Percentiles rank a stretch among this genome's conserved stretches.
Conservation (phyloP, 2,329 filamentous ascomycete species). For the Rhinocladiella mackenziei region DNA sequence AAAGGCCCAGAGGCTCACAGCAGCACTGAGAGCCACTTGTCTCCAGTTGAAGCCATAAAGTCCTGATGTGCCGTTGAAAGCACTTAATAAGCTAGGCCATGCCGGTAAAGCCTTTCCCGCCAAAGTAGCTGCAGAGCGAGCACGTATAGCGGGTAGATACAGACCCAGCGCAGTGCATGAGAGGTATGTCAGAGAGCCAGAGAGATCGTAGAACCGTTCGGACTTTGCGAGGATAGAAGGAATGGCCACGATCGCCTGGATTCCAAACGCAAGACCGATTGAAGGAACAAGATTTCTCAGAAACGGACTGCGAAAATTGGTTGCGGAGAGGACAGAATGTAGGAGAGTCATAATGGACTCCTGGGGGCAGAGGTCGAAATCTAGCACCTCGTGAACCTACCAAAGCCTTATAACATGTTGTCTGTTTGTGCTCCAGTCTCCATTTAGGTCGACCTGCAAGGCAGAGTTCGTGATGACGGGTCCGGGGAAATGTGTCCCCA, state of each 20-base stretch:
- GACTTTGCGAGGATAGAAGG: constrained; percentile 59
- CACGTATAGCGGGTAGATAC: constrained; percentile 57
- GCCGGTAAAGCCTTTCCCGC: constrained; percentile 40
- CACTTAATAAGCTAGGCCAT: constrained; percentile 47
- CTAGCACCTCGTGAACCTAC: not conserved
- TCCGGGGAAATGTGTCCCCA: no score
- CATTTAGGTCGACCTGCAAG: no score
- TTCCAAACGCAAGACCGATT: constrained; percentile 58
- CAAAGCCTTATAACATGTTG: not conserved
- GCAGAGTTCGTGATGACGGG: no score
- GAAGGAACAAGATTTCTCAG: constrained; percentile 60
- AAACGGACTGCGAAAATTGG: constrained; percentile 60
- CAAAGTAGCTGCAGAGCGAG: constrained; percentile 47
- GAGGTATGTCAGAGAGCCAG: constrained; percentile 63
- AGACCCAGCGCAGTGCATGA: constrained; percentile 60
- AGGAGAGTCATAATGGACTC: constrained; percentile 32
- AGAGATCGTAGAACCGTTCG: constrained; percentile 66
- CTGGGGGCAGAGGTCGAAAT: not conserved
- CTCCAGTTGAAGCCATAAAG: constrained; percentile 57
- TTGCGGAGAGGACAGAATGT: constrained; percentile 53
- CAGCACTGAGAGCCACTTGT: constrained; percentile 52
- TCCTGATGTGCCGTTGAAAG: constrained; percentile 43
- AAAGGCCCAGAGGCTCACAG: constrained; percentile 60
- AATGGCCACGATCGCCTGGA: constrained; percentile 60
- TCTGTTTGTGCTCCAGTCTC: no score